Base-by-base conservation (phyloP, 352 stramenopile genomes). In the Globisporangium rhizosaccharum region DNA sequence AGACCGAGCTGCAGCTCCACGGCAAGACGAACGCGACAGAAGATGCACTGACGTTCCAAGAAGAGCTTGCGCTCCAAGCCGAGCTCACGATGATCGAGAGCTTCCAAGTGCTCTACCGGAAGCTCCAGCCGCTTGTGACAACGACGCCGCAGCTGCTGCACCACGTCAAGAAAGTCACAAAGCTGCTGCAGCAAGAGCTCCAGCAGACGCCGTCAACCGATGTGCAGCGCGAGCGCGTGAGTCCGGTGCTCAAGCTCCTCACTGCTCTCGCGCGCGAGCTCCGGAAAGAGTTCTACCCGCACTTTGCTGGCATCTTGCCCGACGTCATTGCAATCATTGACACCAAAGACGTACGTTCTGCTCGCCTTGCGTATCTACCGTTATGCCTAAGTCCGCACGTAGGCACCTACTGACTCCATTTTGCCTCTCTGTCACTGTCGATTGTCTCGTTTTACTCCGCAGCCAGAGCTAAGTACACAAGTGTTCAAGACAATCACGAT, bases 401-500 rank as follows among this genome's bases (percentile, higher is more conserved):
- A 1, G 5, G 33, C 33, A 39, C 33, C 7, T 2, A 39, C 33
- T 39, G 30, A 36, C 30, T 5, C 9, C 30, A 36, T 49, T 51
- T 53, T 51, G 9, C n/a, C 30, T 41, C 42, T 3, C 17, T 10
- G 26, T 46, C 17, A 33, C 30, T 49, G 17, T 36, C n/a, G 23
- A 58, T 9, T 25, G 30, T 49, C 2, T n/a, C 12, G 46, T 4
- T 37, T 3, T 56, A 48, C 25, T 26, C 12, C 37, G 5, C 56
- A 91, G 76, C 89, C 89, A 1, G 89, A 97, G 51, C 62, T 94
- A 25, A 97, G 85, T 47, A 93, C 87, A 7, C 81, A 94, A 53
- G 87, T 96, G 58, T 97, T 97, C 66, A 94, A 96, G 70, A 94
- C 89, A 45, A 73, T 97, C 18, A 85, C 87, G 28, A 92, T 94